Base-by-base conservation (phyloP, 2,329 filamentous ascomycete genomes). In the Scedosporium apiospermum region DNA sequence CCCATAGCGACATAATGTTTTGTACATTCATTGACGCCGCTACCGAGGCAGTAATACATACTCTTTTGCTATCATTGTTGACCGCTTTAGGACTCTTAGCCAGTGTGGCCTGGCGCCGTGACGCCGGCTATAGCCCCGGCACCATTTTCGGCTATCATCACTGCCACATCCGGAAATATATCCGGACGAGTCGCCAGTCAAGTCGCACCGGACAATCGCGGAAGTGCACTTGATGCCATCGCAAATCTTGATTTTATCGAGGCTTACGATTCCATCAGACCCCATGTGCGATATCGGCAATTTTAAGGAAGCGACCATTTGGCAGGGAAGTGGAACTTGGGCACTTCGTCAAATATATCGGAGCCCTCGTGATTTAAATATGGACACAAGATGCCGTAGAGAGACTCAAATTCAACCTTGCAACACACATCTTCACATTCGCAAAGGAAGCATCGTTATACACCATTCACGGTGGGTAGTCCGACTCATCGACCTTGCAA, bases 201-300 rank as follows among this genome's bases (percentile, higher is more conserved):
- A 34, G 30, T 9, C 6, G 30, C 30, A 34, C 30, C 30, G 30
- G 30, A 34, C 6, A 34, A 34, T 34, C 30, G 30, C 30, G 30
- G 30, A 9, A 34, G 30, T 34, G 30, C 30, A 34, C 30, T 34
- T 34, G 30, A 9, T 34, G 30, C 6, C 30, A 34, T 34, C 30
- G 30, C 30, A 34, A 34, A 34, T 34, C 30, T 34, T 34, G 7
- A 6, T 34, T 6, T 6, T 6, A 9, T 34, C 9, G 73, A 3
- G 44, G 44, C 16, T n/a, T 16, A 21, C 44, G 16, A 16, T 46
- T 46, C 7, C 16, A 16, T 46, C 18, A 16, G 44, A 21, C 44
- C 44, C 18, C 16, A 16, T 46, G 4, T 46, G 44, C 44, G 44
- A 46, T 46, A 46, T 46, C 44, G 44, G 44, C 44, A 16, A n/a